These are phyloP conservation scores for Copromyces sp. DNA, from an alignment of 495 filamentous ascomycete genomes.

Conservation along the genomic window DNA sequence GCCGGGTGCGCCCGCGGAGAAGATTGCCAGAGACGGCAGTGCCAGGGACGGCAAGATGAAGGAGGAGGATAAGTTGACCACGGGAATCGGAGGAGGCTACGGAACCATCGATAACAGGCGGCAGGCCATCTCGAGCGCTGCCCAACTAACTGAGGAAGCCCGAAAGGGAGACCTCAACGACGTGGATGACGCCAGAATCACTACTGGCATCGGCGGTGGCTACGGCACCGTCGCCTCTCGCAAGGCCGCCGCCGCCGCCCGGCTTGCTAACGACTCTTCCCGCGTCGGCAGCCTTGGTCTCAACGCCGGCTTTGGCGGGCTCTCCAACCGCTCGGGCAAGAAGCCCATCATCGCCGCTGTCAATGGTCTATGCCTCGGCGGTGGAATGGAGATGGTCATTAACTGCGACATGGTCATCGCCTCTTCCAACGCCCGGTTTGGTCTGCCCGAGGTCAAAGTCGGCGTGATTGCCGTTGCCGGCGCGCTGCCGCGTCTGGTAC, in stretches of 20 bases:
- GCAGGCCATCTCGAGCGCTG: not conserved
- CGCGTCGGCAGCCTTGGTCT: constrained; percentile 16
- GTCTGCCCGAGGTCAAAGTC: constrained; percentile 59
- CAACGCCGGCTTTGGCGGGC: constrained; percentile 36
- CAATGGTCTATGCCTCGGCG: constrained; percentile 65
- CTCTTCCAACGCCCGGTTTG: constrained; percentile 46
- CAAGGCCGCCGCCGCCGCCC: not conserved
- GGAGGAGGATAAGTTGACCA: not conserved
- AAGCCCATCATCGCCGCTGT: constrained; percentile 74
- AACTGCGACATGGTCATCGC: constrained; percentile 71
- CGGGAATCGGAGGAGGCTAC: not conserved
- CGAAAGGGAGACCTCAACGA: not conserved
- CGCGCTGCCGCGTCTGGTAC: constrained; percentile 60
- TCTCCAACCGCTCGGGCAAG: constrained; percentile 41
- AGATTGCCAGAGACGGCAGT: not conserved
- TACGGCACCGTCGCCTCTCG: not conserved
- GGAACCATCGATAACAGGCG: not conserved
- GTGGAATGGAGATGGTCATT: constrained; percentile 65
- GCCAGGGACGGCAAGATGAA: not conserved
- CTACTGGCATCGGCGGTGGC: not conserved
- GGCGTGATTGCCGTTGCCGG: constrained; percentile 68
- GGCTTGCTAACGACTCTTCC: not conserved
- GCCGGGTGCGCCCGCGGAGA: not conserved
- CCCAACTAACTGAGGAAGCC: not conserved
- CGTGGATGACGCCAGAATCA: not conserved